These are phyloP conservation scores for Candida methanosorbosa DNA, from an alignment of 805 yeast species.

Conservation along the genomic window DNA sequence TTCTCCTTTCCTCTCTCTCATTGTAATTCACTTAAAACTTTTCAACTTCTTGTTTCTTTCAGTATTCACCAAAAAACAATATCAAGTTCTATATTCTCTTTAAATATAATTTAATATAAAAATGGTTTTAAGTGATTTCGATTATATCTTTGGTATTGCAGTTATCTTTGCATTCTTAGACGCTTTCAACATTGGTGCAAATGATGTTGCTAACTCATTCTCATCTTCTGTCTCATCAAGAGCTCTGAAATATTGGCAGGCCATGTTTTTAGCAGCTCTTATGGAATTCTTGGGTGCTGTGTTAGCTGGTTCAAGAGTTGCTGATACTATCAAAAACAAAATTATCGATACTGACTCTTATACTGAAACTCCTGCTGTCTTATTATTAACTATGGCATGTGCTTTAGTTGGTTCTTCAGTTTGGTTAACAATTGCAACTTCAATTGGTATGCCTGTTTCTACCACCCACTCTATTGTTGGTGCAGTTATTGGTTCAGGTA, in stretches of 20 bases:
- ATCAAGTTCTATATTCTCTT: too few species aligned
- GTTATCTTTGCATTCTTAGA: conserved; percentile 68
- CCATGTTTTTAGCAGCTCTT: conserved; percentile 60
- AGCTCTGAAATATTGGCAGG: conserved; percentile 65
- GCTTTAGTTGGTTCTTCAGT: conserved; percentile 66
- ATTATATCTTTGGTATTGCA: conserved; percentile 61
- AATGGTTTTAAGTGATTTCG: conserved; percentile 45
- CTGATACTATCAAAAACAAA: conserved; percentile 62
- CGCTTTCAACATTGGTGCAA: conserved; percentile 77
- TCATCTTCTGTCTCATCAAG: conserved; percentile 69
- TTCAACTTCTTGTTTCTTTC: too few species aligned
- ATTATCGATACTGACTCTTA: conserved; percentile 47
- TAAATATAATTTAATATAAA: too few species aligned
- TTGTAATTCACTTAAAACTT: too few species aligned
- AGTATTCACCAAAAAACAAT: too few species aligned
- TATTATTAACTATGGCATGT: conserved; percentile 68
- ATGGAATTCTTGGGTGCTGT: conserved; percentile 73
- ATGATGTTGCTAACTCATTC: conserved; percentile 75
- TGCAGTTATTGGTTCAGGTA: conserved; percentile 64
- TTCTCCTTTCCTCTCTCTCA: too few species aligned
- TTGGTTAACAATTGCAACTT: conserved; percentile 64
- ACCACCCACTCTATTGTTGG: conserved; percentile 77
- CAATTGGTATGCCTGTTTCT: conserved; percentile 68
- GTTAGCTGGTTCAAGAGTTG: conserved; percentile 63
- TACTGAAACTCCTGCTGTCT: conserved; percentile 51